Base-by-base conservation (phyloP, 108 stramenopile species). In the Cyclostephanos invisitatus region DNA sequence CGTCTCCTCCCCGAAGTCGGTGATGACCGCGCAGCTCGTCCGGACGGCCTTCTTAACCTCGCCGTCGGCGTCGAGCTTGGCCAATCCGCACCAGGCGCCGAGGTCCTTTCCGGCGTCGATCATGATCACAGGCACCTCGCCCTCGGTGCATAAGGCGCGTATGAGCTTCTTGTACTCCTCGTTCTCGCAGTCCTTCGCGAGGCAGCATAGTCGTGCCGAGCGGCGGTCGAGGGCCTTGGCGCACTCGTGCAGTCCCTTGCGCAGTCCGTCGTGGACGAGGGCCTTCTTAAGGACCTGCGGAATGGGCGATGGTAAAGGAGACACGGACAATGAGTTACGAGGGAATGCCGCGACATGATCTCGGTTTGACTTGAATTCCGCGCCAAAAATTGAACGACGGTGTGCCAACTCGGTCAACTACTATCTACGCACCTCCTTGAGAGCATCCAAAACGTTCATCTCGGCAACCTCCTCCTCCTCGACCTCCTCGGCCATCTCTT, bases 1-100 rank as follows among this genome's bases (percentile, higher is more conserved):
- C 27, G 96, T 96, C 78, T 98, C 97, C 83, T 98, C 97, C 37
- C 99, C 99, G 74, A 98, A 99, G 76, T 99, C 98, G 48, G 99
- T 98, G 68, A 99, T 93, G 55, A 97, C 98, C 37, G 97, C 97
- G 75, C 94, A 97, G 35, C 93, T 95, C 64, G 96, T 96, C 55
- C 96, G 89, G 56, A 98, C 98, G 15, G 97, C 98, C 94, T 98
- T 98, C 85, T 92, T 96, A 57, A 96, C 92, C 72, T 85, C 83
- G 38, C 98, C 98, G 63, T 99, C 98, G 40, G 86, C 94, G 70
- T 98, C 92, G 66, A 99, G 82, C 88, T 98, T 98, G 89, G 94
- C 93, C 68, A 99, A 91, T 29, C 99, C 99, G 68, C 95, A 96
- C 96, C 93, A 97, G 73, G 97, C 96, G 67, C 98, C 99, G 22